phyloP scores from a whole-genome alignment of 140 eudicot genomes.

The Oenanthe javanica region DNA sequence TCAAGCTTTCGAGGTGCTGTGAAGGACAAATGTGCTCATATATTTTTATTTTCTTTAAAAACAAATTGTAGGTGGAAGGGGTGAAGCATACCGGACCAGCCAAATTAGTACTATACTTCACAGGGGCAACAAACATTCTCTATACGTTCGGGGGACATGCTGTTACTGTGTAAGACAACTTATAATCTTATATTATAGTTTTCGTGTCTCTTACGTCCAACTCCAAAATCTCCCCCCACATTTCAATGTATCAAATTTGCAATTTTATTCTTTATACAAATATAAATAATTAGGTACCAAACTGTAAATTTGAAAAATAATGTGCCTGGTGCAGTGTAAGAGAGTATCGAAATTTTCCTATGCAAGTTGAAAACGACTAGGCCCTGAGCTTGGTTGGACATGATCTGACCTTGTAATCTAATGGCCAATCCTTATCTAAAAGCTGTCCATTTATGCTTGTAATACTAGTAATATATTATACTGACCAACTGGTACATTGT shows the following conservation, averaged over 20 bases:
- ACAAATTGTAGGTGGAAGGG: constrained; percentile 61
- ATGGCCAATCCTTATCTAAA: constrained; percentile 34
- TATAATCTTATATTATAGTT: constrained; percentile 5
- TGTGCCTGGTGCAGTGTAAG: neutral
- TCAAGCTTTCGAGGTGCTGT: too few relatives aligned
- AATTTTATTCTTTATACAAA: neutral
- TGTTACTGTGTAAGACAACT: constrained; percentile 91
- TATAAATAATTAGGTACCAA: neutral
- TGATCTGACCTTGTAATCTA: constrained; percentile 30
- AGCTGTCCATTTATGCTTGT: constrained; percentile 1
- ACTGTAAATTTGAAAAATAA: neutral
- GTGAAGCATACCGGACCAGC: constrained; percentile 96
- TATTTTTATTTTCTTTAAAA: neutral
- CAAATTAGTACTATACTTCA: constrained; percentile 84
- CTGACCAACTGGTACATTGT: too few relatives aligned
- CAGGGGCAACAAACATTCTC: constrained; percentile 94
- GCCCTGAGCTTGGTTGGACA: constrained; percentile 30
- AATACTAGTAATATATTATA: neutral
- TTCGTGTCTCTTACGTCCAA: constrained; percentile 8
- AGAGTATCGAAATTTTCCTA: neutral
- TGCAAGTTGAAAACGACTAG: constrained; percentile 36
- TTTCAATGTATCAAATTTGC: neutral
- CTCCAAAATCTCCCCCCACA: neutral
- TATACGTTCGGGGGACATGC: constrained; percentile 99
- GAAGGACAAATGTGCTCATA: neutral